Conservation (phyloP, 2,329 filamentous ascomycete species). For the Fusarium pseudonygamai region DNA sequence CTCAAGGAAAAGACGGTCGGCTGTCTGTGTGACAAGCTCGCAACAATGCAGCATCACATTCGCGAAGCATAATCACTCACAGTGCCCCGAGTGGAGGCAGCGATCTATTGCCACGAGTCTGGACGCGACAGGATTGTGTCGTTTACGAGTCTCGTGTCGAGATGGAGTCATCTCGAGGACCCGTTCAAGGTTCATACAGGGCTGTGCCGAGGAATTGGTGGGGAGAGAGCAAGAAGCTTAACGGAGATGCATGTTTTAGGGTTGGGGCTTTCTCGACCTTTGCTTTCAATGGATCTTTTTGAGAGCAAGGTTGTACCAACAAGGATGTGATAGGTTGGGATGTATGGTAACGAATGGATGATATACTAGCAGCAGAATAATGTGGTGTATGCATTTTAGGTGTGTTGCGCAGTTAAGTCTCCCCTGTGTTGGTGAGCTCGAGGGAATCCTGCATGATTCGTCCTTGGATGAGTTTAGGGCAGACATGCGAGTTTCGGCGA, state of each 20-base stretch:
- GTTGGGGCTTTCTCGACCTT: constrained; percentile 26
- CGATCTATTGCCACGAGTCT: constrained; percentile 27
- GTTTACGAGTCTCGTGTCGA: neutral
- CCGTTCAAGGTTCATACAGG: neutral
- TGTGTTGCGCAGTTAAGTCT: constrained; percentile 17
- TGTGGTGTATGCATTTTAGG: constrained; percentile 5
- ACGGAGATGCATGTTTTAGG: constrained; percentile 36
- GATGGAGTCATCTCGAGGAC: neutral
- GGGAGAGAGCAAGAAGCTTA: constrained; percentile 34
- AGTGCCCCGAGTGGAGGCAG: neutral
- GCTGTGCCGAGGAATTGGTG: constrained; percentile 7
- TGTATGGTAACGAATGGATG: constrained; percentile 16
- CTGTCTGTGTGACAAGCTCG: constrained; percentile 30
- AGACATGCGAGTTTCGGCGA: constrained; percentile 14
- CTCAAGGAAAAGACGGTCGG: constrained; percentile 8
- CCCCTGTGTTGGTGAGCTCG: neutral
- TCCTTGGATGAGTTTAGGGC: neutral
- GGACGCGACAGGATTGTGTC: constrained; percentile 31
- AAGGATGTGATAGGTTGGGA: constrained; percentile 22
- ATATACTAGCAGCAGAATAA: constrained; percentile 7
- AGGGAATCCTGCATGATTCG: constrained; percentile 22
- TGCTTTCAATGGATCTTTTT: constrained; percentile 16
- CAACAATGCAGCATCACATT: constrained; percentile 18
- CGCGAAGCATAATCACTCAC: constrained; percentile 1
- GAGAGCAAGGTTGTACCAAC: constrained; percentile 16